phyloP scores from a whole-genome alignment of 2,329 filamentous ascomycete genomes.

The Phialophora expanda region DNA sequence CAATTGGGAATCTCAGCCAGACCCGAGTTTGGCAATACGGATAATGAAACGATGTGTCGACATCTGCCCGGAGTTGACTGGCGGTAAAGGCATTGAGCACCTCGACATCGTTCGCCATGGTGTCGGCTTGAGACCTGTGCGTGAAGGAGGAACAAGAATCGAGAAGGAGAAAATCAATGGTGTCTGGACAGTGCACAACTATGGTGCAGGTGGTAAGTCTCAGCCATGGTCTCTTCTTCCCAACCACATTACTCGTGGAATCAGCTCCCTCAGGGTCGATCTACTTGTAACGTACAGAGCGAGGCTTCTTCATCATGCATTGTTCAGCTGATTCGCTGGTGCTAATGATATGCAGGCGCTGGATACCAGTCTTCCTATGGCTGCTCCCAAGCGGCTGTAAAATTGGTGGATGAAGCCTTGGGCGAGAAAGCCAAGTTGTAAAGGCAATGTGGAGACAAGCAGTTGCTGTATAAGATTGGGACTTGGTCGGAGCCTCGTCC shows the following conservation, averaged over 20 bases:
- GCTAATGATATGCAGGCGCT: conserved; percentile 49
- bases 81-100: conserved; percentile 71
- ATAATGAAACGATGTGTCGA: conserved; percentile 82
- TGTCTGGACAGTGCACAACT: conserved; percentile 71
- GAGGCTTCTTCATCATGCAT: not conserved
- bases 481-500: not conserved
- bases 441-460: conserved; percentile 4
- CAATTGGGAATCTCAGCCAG: conserved; percentile 78
- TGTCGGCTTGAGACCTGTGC: conserved; percentile 78
- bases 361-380: conserved; percentile 74
- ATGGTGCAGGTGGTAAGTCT: conserved; percentile 64
- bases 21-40: conserved; percentile 76
- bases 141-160: conserved; percentile 74
- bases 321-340: conserved; percentile 31
- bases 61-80: conserved; percentile 67
- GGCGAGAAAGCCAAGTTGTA: conserved; percentile 34
- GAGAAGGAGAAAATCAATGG: conserved; percentile 72
- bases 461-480: conserved; percentile 7
- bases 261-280: not conserved
- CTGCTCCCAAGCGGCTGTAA: conserved; percentile 69
- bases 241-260: conserved; percentile 25
- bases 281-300: not conserved
- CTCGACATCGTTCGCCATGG: conserved; percentile 79
- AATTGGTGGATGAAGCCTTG: conserved; percentile 65
- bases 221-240: not conserved